phyloP scores from a whole-genome alignment of 768 basidiomycete genomes.

The Mycena kentingensis region DNA sequence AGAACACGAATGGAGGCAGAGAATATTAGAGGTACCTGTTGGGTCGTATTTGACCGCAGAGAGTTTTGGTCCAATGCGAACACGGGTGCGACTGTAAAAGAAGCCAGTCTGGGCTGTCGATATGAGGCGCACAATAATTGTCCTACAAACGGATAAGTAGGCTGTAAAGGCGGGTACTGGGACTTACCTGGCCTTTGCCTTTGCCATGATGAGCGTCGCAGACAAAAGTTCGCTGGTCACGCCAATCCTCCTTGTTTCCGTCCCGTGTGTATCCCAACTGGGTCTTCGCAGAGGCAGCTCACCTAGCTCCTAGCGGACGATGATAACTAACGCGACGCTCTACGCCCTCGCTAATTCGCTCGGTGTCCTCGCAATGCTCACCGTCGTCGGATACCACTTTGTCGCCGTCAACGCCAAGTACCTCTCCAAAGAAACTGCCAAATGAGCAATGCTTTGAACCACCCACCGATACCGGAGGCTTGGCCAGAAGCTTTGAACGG shows the following conservation, averaged over 20 bases:
- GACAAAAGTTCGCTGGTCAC: slow-evolving; percentile 26
- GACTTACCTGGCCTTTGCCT: slow-evolving; percentile 60
- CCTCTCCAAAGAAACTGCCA: slow-evolving; percentile 14
- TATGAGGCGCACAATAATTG: slow-evolving; percentile 82
- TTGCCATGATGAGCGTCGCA: slow-evolving; percentile 49
- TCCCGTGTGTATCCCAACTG: slow-evolving; percentile 22
- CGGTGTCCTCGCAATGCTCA: slow-evolving; percentile 83
- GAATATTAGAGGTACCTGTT: slow-evolving; percentile 51
- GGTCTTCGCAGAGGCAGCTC: background rate
- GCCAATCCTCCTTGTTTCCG: slow-evolving; percentile 20
- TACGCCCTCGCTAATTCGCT: slow-evolving; percentile 82
- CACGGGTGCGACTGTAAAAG: slow-evolving; percentile 84
- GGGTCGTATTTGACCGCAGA: slow-evolving; percentile 94
- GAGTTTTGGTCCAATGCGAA: slow-evolving; percentile 74
- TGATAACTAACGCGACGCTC: slow-evolving; percentile 82
- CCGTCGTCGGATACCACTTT: slow-evolving; percentile 88
- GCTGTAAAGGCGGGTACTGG: background rate
- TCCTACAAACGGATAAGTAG: slow-evolving; percentile 46
- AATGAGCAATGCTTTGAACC: slow-evolving; percentile 3
- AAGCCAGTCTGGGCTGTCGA: slow-evolving; percentile 91
- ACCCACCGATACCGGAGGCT: background rate
- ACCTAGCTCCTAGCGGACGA: slow-evolving; percentile 32
- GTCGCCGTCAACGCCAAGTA: slow-evolving; percentile 74
- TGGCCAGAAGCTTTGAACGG: no score
- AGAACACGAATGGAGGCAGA: background rate